Evolutionary conservation across 2,329 filamentous ascomycete genomes (phyloP).

Genomic region (Nakataea oryzae): DNA sequence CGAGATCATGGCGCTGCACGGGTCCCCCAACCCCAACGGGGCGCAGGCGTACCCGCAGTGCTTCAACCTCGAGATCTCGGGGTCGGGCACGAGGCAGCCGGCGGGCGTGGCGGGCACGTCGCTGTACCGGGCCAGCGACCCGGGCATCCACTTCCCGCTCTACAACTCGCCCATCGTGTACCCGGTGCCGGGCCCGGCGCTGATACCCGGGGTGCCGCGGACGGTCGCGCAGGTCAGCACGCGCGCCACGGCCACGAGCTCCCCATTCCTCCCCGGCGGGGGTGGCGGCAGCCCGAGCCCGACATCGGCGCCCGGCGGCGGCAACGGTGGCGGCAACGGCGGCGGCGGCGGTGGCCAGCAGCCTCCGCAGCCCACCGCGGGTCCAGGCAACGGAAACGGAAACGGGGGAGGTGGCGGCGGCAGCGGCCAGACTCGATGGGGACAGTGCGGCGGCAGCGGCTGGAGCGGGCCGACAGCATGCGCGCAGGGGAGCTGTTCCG

Average conservation of each 20-base stretch:
- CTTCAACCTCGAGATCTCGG: conserved; percentile 46
- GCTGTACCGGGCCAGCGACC: conserved; percentile 22
- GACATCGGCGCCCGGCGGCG: neutral
- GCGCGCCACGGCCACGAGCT: conserved; percentile 4
- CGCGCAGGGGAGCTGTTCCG: neutral
- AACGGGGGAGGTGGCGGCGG: neutral
- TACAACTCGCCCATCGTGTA: conserved; percentile 25
- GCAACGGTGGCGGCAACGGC: neutral
- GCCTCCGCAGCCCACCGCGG: neutral
- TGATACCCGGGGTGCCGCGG: conserved; percentile 21
- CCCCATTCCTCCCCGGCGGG: neutral
- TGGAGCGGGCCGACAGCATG: conserved; percentile 3
- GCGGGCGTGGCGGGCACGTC: conserved; percentile 3
- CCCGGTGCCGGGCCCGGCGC: conserved; percentile 26
- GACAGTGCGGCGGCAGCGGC: conserved; percentile 4
- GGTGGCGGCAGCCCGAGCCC: neutral
- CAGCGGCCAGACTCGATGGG: neutral
- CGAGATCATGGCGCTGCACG: conserved; percentile 41
- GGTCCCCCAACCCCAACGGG: conserved; percentile 26
- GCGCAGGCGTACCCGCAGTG: conserved; percentile 44
- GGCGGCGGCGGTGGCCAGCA: neutral
- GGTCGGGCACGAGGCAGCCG: conserved; percentile 22
- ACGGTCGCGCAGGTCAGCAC: conserved; percentile 8
- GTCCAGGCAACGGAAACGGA: neutral
- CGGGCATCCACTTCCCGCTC: conserved; percentile 31